phyloP scores from a whole-genome alignment of 257 asterid genomes.

The Mitragyna speciosa region DNA sequence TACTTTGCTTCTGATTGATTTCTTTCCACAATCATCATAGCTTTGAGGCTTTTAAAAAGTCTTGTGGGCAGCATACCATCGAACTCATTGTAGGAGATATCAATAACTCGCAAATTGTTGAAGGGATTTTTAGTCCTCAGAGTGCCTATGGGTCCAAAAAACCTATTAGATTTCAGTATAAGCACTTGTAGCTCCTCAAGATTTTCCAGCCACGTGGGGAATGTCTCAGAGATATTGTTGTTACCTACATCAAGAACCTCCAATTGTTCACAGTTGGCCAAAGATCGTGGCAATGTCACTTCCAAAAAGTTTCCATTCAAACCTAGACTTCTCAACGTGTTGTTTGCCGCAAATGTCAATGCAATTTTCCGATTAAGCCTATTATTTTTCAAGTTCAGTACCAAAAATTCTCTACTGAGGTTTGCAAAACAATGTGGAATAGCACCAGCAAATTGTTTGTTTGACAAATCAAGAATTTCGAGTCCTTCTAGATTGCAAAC shows the following conservation, averaged over 20 bases:
- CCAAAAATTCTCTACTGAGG: neutral
- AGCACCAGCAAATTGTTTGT: neutral
- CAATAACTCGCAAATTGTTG: neutral
- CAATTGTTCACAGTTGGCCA: conserved; percentile 38
- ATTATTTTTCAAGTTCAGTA: neutral
- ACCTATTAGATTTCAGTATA: conserved; percentile 11
- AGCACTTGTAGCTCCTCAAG: neutral
- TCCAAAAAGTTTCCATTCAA: conserved; percentile 3
- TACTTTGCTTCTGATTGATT: neutral
- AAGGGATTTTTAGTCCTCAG: neutral
- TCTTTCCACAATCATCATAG: neutral
- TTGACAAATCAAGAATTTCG: conserved; percentile 1
- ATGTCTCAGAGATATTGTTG: conserved; percentile 8
- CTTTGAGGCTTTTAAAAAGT: neutral
- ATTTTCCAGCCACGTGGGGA: conserved; percentile 1
- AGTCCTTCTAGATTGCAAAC: neutral
- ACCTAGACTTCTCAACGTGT: neutral
- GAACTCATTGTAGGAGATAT: conserved; percentile 5
- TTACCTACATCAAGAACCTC: conserved; percentile 39
- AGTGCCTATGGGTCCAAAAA: neutral
- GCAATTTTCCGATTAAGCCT: neutral
- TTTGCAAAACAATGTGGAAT: conserved; percentile 5
- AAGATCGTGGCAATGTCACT: conserved; percentile 5
- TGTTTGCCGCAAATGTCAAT: neutral
- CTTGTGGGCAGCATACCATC: neutral